These are phyloP conservation scores for Mycosphaerella sp. DNA, from an alignment of 2,329 filamentous ascomycete genomes.

Conservation along the genomic window DNA sequence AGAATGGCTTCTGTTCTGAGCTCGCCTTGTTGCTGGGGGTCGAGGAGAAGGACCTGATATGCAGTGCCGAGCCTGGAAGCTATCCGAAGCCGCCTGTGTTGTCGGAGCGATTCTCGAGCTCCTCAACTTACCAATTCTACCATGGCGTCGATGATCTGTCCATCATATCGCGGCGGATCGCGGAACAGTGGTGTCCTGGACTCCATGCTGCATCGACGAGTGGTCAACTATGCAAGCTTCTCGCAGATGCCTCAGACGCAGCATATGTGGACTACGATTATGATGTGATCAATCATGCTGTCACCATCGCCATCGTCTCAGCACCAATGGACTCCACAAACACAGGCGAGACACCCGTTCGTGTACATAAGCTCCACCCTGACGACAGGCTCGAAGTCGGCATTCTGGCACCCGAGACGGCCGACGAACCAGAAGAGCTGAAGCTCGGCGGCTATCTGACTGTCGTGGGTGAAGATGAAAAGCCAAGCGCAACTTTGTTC, in stretches of 20 bases:
- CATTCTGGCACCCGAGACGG: conserved; percentile 61
- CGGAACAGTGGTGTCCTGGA: conserved; percentile 5
- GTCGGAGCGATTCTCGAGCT: conserved; percentile 56
- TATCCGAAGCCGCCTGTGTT: conserved; percentile 43
- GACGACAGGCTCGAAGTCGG: conserved; percentile 64
- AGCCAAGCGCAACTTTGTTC: conserved; percentile 70
- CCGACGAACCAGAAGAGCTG: conserved; percentile 63
- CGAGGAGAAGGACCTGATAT: conserved; percentile 43
- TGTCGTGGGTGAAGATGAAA: conserved; percentile 67
- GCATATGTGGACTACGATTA: conserved; percentile 68
- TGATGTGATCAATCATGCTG: conserved; percentile 58
- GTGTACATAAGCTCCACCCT: conserved; percentile 7
- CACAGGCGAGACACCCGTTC: neutral
- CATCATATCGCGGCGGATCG: conserved; percentile 38
- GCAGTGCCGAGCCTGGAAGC: conserved; percentile 41
- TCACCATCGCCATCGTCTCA: conserved; percentile 49
- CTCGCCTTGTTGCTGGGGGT: conserved; percentile 54
- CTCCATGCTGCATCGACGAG: conserved; percentile 28
- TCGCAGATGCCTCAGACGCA: conserved; percentile 8
- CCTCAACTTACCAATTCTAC: conserved; percentile 65
- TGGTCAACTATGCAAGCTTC: conserved; percentile 13
- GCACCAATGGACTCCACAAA: neutral
- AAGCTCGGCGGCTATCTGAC: conserved; percentile 72
- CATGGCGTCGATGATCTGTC: conserved; percentile 55
- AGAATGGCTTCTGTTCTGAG: conserved; percentile 49